These are phyloP conservation scores for Xylariaceae sp. DNA, from an alignment of 2,329 filamentous ascomycete genomes.

Conservation along the genomic window DNA sequence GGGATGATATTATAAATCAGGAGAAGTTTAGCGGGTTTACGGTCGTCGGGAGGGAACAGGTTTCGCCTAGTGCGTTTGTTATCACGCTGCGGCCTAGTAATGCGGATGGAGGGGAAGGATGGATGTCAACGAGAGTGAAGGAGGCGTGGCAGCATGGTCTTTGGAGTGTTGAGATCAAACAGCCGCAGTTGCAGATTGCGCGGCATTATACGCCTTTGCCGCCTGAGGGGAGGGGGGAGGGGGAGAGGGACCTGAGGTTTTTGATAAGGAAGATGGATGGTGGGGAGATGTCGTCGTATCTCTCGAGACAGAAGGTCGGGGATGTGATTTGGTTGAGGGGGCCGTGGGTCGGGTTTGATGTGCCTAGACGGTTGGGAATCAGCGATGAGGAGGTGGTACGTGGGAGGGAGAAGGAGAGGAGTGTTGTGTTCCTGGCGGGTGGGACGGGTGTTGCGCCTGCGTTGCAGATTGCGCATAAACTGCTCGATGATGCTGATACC, in stretches of 20 bases:
- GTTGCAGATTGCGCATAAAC: slow-evolving; percentile 68
- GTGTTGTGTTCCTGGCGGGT: slow-evolving; percentile 80
- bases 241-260: slow-evolving; percentile 55
- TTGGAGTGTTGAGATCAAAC: slow-evolving; percentile 90
- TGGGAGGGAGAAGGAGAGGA: slow-evolving; percentile 34
- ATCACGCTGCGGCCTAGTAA: slow-evolving; percentile 51
- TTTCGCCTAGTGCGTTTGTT: slow-evolving; percentile 66
- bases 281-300: slow-evolving; percentile 82
- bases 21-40: slow-evolving; percentile 63
- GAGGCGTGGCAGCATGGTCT: slow-evolving; percentile 60
- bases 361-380: slow-evolving; percentile 34
- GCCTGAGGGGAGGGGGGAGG: slow-evolving; percentile 33
- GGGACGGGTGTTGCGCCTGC: slow-evolving; percentile 92
- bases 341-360: slow-evolving; percentile 65
- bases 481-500: slow-evolving; percentile 44
- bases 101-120: slow-evolving; percentile 9
- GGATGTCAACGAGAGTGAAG: slow-evolving; percentile 21
- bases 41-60: slow-evolving; percentile 55
- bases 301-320: slow-evolving; percentile 61
- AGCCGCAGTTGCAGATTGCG: slow-evolving; percentile 89
- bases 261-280: slow-evolving; percentile 73
- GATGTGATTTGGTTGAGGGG: slow-evolving; percentile 72
- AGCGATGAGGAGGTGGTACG: neutral
- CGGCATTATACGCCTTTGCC: slow-evolving; percentile 88
- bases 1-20: slow-evolving; percentile 44